These are phyloP conservation scores for Talaromyces ruber DNA, from an alignment of 495 filamentous ascomycete species.

Conservation along the genomic window DNA sequence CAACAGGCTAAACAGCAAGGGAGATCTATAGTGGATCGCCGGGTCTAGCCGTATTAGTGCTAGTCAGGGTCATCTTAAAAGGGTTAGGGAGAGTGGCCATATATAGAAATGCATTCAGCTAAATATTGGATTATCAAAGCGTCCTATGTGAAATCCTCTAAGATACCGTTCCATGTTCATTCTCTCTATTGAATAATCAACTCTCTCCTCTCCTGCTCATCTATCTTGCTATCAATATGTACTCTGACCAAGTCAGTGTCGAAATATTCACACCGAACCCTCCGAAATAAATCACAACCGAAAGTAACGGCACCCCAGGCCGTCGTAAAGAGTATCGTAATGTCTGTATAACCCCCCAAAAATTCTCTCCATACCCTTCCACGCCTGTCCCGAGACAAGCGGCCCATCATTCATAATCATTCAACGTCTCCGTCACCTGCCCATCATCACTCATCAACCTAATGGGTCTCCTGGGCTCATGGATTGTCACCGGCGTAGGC, in stretches of 20 bases:
- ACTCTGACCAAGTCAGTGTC: background rate
- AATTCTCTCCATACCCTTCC: background rate
- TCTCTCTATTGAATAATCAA: background rate
- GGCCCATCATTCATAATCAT: background rate
- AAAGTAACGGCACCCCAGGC: background rate
- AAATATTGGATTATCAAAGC: background rate
- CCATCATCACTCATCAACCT: conserved; percentile 7
- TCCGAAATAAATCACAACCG: background rate
- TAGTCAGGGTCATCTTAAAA: background rate
- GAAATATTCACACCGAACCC: background rate
- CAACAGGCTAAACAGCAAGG: too few relatives aligned
- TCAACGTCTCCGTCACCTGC: conserved; percentile 6
- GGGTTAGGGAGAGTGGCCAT: background rate
- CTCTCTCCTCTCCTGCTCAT: background rate
- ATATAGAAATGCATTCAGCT: too few relatives aligned
- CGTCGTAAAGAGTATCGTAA: background rate
- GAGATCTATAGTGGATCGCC: background rate
- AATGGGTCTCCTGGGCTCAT: conserved; percentile 4
- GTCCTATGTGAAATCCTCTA: background rate
- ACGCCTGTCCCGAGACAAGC: background rate
- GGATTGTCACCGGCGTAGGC: background rate
- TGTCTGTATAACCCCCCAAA: background rate
- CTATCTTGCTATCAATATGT: background rate
- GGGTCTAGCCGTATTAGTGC: background rate
- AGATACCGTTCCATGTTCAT: background rate